Percentiles rank a stretch among this genome's conserved stretches.
Conservation (phyloP, 495 filamentous ascomycete genomes). For the Parathielavia appendiculata region DNA sequence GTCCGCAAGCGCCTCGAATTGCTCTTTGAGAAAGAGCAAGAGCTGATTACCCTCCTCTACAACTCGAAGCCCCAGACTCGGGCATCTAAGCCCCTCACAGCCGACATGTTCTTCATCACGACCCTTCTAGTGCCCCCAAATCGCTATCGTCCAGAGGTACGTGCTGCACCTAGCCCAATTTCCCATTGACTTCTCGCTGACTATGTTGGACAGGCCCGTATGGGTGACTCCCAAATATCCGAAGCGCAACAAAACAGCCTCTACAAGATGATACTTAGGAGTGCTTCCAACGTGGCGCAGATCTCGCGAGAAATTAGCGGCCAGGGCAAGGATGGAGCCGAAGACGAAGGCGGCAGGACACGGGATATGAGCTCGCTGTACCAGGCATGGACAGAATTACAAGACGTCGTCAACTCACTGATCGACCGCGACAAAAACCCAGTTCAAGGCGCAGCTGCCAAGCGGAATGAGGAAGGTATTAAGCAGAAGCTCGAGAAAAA, state of each 20-base stretch:
- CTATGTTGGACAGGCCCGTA: slow-evolving; percentile 44
- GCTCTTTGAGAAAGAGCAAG: slow-evolving; percentile 81
- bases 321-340: slow-evolving; percentile 39
- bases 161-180: background rate
- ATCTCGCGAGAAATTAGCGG: slow-evolving; percentile 63
- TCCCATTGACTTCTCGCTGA: background rate
- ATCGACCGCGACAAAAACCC: slow-evolving; percentile 84
- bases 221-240: slow-evolving; percentile 68
- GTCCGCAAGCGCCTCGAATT: slow-evolving; percentile 68
- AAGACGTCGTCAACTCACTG: slow-evolving; percentile 84
- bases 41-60: slow-evolving; percentile 76
- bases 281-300: slow-evolving; percentile 63
- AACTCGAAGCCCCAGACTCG: slow-evolving; percentile 58
- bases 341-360: slow-evolving; percentile 37
- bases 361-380: slow-evolving; percentile 43
- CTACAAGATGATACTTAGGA: slow-evolving; percentile 73
- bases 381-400: slow-evolving; percentile 68
- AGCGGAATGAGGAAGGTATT: slow-evolving; percentile 74
- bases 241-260: slow-evolving; percentile 81
- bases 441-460: slow-evolving; percentile 64
- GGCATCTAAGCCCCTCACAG: slow-evolving; percentile 47
- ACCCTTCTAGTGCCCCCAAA: slow-evolving; percentile 84
- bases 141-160: slow-evolving; percentile 72
- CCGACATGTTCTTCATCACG: slow-evolving; percentile 92
- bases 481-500: slow-evolving; percentile 99